These are phyloP conservation scores for Sporisorium graminicola DNA, from an alignment of 1,284 basidiomycete species.

Conservation along the genomic window DNA sequence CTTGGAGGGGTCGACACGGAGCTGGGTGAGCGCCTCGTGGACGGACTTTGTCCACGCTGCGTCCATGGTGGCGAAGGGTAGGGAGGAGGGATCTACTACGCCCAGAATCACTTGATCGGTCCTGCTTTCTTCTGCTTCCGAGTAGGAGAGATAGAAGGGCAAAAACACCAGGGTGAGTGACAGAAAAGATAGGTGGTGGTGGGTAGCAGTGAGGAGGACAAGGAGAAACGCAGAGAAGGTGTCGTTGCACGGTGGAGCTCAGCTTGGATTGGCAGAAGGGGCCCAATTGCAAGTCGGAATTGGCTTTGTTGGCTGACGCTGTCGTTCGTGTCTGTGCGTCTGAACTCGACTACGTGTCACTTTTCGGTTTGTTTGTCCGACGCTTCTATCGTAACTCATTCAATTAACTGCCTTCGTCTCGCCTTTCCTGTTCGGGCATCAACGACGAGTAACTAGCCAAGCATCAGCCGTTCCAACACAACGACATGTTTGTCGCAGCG, in stretches of 20 bases:
- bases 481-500: too few species aligned
- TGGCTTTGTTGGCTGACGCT: not conserved
- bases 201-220: not conserved
- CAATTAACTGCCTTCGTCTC: too few species aligned
- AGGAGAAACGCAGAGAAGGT: not conserved
- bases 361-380: not conserved
- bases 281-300: too few species aligned
- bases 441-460: too few species aligned
- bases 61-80: conserved; percentile 50
- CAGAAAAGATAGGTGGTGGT: not conserved
- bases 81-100: not conserved
- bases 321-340: not conserved
- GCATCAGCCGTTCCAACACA: too few species aligned
- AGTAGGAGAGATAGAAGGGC: not conserved
- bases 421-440: too few species aligned
- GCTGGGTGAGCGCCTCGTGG: conserved; percentile 57
- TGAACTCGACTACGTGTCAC: conserved; percentile 1
- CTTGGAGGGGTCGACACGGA: conserved; percentile 49
- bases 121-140: not conserved
- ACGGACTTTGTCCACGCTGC: conserved; percentile 63
- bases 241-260: not conserved
- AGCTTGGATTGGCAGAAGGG: too few species aligned
- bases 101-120: conserved; percentile 2
- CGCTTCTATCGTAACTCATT: too few species aligned
- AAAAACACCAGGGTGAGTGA: not conserved